Evolutionary conservation across 345 rosid species (phyloP), one percentile per base, ranked within the genome.

Genomic region (Salix dunnii): DNA sequence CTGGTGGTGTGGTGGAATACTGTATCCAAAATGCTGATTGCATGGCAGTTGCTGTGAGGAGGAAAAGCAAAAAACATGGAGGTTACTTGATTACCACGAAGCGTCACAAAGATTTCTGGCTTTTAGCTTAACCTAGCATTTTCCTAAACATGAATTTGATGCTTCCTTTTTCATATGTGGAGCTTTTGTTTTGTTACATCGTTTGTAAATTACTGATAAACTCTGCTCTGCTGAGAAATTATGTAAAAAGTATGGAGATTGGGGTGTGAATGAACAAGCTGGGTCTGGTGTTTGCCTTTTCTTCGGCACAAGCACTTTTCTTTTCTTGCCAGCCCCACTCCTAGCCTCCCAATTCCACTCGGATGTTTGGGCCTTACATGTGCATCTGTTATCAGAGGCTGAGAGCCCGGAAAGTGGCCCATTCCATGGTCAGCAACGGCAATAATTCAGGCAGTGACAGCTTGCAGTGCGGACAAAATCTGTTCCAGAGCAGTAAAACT

Each of bases 41-140:
- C 82, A 95, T 95, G 99, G 96, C 97, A 2, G 81, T 95, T 68
- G 97, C 96, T 14, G 97, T 95, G 38, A 86, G 97, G 58, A 86
- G 96, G 68, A 95, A 91, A 79, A 81, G 89, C 88, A 89, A 90
- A 80, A 93, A 86, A 77, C 86, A 84, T 64, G 99, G 99, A 48
- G 99, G 99, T 6, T 95, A 91, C 71, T 80, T 91, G 87, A 92
- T 95, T 79, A 95, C 97, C 80, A 95, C 99, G 18, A 95, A 91
- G 71, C 92, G 96, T 42, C 99, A 93, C 76, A 95, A 86, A 82
- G 99, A 95, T 83, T 95, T 95, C 85, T 93, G 99, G 99, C 97
- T 95, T 74, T 81, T 95, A 51, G 99, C 99, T 62, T 93, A 74
- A 79, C 35, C 14, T 42, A 2, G 46, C 14, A 42, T 42, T 42